These are phyloP conservation scores for Cyanodermella asteris DNA, from an alignment of 2,329 filamentous ascomycete species.

Conservation along the genomic window DNA sequence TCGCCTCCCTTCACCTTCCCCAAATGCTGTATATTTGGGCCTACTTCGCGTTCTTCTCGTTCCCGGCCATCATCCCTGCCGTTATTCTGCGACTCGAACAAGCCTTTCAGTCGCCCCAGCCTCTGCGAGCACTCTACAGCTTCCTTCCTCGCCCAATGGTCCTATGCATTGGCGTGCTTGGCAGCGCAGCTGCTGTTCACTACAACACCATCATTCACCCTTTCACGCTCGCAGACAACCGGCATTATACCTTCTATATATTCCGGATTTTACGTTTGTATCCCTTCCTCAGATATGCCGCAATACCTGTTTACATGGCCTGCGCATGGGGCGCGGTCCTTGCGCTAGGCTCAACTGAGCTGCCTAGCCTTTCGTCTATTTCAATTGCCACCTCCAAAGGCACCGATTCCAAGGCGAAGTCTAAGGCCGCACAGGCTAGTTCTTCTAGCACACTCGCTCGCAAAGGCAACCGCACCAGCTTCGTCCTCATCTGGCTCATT, in stretches of 20 bases:
- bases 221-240: constrained; percentile 87
- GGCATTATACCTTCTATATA: constrained; percentile 93
- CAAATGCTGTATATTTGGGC: constrained; percentile 96
- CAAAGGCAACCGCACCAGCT: constrained; percentile 22
- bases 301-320: constrained; percentile 47
- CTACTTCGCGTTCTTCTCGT: constrained; percentile 73
- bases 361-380: too few relatives aligned
- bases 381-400: constrained; percentile 6
- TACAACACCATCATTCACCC: constrained; percentile 89
- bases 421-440: constrained; percentile 18
- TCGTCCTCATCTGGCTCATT: constrained; percentile 39
- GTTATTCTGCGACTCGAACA: too few relatives aligned
- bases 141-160: constrained; percentile 21
- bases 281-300: constrained; percentile 39
- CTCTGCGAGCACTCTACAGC: constrained; percentile 11
- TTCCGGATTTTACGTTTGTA: constrained; percentile 63
- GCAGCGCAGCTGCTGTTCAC: constrained; percentile 38
- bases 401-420: constrained; percentile 14
- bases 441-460: constrained; percentile 6
- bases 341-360: constrained; percentile 34
- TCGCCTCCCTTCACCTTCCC: constrained; percentile 67
- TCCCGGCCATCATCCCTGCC: constrained; percentile 29
- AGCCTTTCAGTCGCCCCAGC: too few relatives aligned
- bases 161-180: too few relatives aligned
- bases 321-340: constrained; percentile 48